A percentile compares a stretch with the other conserved stretches of the same genome.
Evolutionary conservation across 2,329 filamentous ascomycete species (phyloP).

Genomic region (Penicillium decumbens): DNA sequence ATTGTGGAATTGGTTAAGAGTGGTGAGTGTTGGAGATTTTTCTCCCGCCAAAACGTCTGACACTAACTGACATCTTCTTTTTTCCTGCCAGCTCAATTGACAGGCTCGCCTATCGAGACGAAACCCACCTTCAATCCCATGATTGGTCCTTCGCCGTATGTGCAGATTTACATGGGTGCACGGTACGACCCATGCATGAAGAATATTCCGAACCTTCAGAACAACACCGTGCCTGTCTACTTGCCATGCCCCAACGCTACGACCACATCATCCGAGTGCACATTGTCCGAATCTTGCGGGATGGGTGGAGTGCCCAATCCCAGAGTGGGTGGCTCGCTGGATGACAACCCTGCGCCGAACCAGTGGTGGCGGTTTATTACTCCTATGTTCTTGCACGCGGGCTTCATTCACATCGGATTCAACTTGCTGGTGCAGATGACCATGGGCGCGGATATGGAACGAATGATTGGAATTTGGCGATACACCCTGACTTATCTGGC

Average conservation of each 20-base stretch:
- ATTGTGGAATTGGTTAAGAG: constrained; percentile 83
- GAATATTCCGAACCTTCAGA: constrained; percentile 50
- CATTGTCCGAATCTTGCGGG: constrained; percentile 75
- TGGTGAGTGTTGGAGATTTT: constrained; percentile 47
- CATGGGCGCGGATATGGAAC: constrained; percentile 87
- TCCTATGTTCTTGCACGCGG: constrained; percentile 92
- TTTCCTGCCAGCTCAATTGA: constrained; percentile 58
- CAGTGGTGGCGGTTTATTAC: constrained; percentile 97
- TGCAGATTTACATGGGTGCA: constrained; percentile 95
- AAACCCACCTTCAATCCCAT: constrained; percentile 90
- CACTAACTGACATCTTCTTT: constrained; percentile 8
- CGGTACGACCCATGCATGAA: constrained; percentile 95
- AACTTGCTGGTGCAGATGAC: constrained; percentile 90
- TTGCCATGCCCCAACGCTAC: constrained; percentile 84
- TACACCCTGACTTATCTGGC: constrained; percentile 87
- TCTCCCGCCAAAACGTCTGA: not conserved
- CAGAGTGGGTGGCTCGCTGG: constrained; percentile 44
- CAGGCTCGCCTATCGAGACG: constrained; percentile 63
- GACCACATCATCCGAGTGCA: constrained; percentile 58
- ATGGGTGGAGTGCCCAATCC: constrained; percentile 73
- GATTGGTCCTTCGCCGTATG: constrained; percentile 86
- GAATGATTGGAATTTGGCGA: constrained; percentile 78
- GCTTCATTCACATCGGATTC: constrained; percentile 90
- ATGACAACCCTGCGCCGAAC: constrained; percentile 64
- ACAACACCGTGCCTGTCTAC: constrained; percentile 29